A percentile compares a stretch with the other conserved stretches of the same genome.
Evolutionary conservation across 1,284 basidiomycete species (phyloP).

Genomic region (Violaceomyces palustris): DNA sequence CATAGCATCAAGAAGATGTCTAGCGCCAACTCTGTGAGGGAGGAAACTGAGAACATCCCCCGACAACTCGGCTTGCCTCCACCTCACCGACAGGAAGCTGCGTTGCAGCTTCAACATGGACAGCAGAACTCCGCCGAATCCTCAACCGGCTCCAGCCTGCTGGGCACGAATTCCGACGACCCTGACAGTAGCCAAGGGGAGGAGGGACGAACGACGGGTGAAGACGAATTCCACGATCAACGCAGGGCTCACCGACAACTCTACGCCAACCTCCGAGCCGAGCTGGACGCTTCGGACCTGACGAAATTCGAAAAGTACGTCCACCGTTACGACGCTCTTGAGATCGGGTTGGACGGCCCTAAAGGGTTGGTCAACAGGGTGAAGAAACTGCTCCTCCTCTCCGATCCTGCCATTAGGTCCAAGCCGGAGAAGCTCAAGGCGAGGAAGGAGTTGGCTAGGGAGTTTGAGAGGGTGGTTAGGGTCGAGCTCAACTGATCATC

Average conservation of each 20-base stretch:
- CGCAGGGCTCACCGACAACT: constrained; percentile 21
- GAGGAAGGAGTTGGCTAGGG: constrained; percentile 35
- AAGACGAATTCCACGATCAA: constrained; percentile 1
- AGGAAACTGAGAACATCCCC: too few species aligned
- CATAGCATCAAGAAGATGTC: too few species aligned
- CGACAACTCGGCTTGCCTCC: too few species aligned
- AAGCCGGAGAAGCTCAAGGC: constrained; percentile 30
- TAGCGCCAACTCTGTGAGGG: too few species aligned
- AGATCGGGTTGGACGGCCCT: constrained; percentile 41
- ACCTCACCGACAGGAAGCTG: too few species aligned
- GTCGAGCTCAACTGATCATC: too few species aligned
- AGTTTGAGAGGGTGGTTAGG: constrained; percentile 41
- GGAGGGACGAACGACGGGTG: too few species aligned
- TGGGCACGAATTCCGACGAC: too few species aligned
- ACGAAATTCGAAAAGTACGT: constrained; percentile 40
- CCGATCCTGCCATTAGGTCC: constrained; percentile 25
- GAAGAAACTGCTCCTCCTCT: constrained; percentile 37
- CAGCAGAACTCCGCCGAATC: too few species aligned
- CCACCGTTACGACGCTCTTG: constrained; percentile 43
- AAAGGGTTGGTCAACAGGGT: constrained; percentile 42
- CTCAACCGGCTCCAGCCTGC: too few species aligned
- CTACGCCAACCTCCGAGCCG: constrained; percentile 35
- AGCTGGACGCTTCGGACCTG: constrained; percentile 31
- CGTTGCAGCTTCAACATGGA: too few species aligned
- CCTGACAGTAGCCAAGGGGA: too few species aligned